A percentile compares a stretch with the other conserved stretches of the same genome.
phyloP scores from a whole-genome alignment of 805 yeast species.

The Candida adriatica region DNA sequence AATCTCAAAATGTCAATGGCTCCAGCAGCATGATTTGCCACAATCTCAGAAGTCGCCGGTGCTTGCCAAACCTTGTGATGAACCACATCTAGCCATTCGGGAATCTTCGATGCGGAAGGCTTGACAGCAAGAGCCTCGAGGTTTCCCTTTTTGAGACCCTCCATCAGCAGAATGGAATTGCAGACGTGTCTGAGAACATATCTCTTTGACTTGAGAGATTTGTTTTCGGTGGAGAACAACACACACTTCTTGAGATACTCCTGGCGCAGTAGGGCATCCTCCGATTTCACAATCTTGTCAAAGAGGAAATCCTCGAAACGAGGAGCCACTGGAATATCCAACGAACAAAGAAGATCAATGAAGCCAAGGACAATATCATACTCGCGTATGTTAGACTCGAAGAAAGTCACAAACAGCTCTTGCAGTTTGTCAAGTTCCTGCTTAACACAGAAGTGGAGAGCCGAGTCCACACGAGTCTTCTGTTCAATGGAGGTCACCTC shows the following conservation, averaged over 20 bases:
- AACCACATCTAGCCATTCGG: conserved; percentile 60
- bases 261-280: conserved; percentile 40
- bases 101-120: conserved; percentile 23
- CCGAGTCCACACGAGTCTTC: conserved; percentile 42
- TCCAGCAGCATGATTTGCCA: conserved; percentile 53
- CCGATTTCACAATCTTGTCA: conserved; percentile 43
- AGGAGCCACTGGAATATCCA: conserved; percentile 39
- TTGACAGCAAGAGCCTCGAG: conserved; percentile 40
- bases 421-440: conserved; percentile 66
- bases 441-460: conserved; percentile 61
- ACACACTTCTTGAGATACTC: conserved; percentile 46
- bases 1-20: conserved; percentile 67
- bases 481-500: conserved; percentile 37
- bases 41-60: conserved; percentile 35
- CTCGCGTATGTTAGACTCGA: conserved; percentile 29
- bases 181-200: conserved; percentile 57
- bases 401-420: conserved; percentile 32
- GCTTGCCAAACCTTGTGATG: conserved; percentile 70
- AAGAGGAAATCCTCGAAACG: conserved; percentile 53
- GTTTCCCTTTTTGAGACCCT: conserved; percentile 43
- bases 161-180: conserved; percentile 58
- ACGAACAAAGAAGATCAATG: conserved; percentile 36
- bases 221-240: conserved; percentile 40
- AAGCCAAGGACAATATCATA: conserved; percentile 33
- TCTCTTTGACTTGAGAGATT: conserved; percentile 46